Conservation (phyloP, 1,139 yeast genomes). For the Hanseniaspora sp. region DNA sequence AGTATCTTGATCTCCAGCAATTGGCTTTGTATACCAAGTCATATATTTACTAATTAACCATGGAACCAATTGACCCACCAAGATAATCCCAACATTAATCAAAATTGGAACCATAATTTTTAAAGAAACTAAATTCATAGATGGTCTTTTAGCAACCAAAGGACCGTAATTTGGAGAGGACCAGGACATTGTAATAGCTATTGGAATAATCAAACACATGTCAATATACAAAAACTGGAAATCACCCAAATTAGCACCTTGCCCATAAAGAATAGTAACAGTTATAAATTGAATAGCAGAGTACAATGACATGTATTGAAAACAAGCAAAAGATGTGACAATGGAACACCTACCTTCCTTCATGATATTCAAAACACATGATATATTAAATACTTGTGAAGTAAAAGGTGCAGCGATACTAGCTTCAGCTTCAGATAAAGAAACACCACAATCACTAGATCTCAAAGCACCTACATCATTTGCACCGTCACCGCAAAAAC, state of each 20-base stretch:
- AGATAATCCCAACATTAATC: constrained; percentile 54
- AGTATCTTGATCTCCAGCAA: constrained; percentile 74
- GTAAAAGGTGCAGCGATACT: constrained; percentile 98
- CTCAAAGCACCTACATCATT: constrained; percentile 96
- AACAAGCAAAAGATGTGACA: constrained; percentile 91
- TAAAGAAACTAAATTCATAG: constrained; percentile 84
- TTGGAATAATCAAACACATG: constrained; percentile 74
- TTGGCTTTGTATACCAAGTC: constrained; percentile 71
- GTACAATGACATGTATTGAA: constrained; percentile 93
- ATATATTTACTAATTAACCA: constrained; percentile 52
- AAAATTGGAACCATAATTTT: constrained; percentile 72
- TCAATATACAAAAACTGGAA: constrained; percentile 94
- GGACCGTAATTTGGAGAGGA: constrained; percentile 52
- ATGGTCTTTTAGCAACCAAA: constrained; percentile 66
- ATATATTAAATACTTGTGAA: constrained; percentile 74
- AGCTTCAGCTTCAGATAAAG: constrained; percentile 94
- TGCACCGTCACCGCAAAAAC: constrained; percentile 97
- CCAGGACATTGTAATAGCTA: constrained; percentile 97
- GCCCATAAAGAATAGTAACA: constrained; percentile 69
- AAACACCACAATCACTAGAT: constrained; percentile 94
- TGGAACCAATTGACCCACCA: constrained; percentile 52
- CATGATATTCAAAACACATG: constrained; percentile 83
- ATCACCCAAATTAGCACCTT: constrained; percentile 93
- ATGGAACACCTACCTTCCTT: constrained; percentile 90
- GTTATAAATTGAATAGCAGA: constrained; percentile 92